phyloP scores from a whole-genome alignment of 768 basidiomycete species.

The Cyclocybe aegerita region DNA sequence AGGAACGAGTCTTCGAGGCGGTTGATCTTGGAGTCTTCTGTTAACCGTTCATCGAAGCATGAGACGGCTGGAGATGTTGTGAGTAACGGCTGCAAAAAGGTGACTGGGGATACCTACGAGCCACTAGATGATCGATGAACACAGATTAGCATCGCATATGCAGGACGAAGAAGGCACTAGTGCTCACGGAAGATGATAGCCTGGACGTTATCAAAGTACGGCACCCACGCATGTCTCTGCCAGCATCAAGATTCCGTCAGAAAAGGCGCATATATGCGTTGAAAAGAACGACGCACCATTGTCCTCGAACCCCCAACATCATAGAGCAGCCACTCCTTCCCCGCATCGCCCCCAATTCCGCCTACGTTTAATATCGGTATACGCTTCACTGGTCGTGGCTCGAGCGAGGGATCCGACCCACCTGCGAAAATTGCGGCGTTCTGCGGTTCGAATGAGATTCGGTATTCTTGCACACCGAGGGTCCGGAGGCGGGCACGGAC shows the following conservation, averaged over 20 bases:
- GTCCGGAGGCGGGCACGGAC: constrained; percentile 70
- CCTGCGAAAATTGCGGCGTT: background rate
- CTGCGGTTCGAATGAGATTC: constrained; percentile 46
- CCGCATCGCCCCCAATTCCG: constrained; percentile 27
- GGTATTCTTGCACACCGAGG: constrained; percentile 69
- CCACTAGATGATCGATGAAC: constrained; percentile 35
- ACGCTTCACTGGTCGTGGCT: background rate
- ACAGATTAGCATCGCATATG: constrained; percentile 3
- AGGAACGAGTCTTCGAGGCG: constrained; percentile 71
- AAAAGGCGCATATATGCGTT: background rate
- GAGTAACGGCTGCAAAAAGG: constrained; percentile 29
- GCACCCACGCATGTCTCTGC: constrained; percentile 71
- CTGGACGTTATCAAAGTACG: constrained; percentile 71
- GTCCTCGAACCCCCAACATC: constrained; percentile 70
- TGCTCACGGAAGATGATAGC: constrained; percentile 74
- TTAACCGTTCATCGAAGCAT: constrained; percentile 42
- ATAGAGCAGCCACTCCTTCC: constrained; percentile 63
- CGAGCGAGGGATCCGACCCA: background rate
- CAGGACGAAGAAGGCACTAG: constrained; percentile 26
- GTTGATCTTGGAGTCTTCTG: constrained; percentile 64
- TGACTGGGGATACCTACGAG: constrained; percentile 42
- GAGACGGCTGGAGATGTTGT: constrained; percentile 35
- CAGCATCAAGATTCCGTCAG: background rate
- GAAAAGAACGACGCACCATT: constrained; percentile 32
- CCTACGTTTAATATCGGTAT: constrained; percentile 2